Base-by-base conservation (phyloP, 805 yeast species). In the Clavispora carvajalis region DNA sequence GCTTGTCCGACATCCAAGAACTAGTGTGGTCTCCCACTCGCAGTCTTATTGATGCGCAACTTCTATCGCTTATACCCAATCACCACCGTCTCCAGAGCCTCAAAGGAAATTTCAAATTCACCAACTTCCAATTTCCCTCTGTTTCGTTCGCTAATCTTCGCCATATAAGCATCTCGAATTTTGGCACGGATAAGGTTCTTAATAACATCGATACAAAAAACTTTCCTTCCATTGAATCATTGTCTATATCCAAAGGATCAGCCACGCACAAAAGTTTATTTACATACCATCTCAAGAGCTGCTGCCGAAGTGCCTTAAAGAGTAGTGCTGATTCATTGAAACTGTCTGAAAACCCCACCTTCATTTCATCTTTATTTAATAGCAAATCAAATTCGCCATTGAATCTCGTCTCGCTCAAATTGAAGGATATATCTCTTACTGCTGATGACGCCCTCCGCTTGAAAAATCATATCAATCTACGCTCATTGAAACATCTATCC, bases 381-480 rank as follows among this genome's bases (percentile, higher is more conserved):
- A 4, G 11, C 22, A 21, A 29, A 4, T 15, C 15, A 11, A n/a
- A 26, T 15, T 13, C 8, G 10, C 28, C 19, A 9, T 45, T 43
- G 10, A 18, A 25, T 12, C 51, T 45, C 33, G 23, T 22, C 13
- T 33, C 46, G 9, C 34, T 48, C 21, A 30, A 19, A 7, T 38
- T 48, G 22, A 36, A 43, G 6, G 50, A 36, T 9, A 22, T 50
- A 15, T 21, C 40, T 10, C 16, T 50, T 10, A 22, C 22, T 16
- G 36, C 44, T 5, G 22, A 17, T n/a, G 54, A 50, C 36, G 54
- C 52, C 5, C 18, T 18, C 15, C n/a, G 39, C 7, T 30, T 50
- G 17, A 21, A 26, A 19, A 31, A 24, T 3, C 38, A 34, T 21
- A 25, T 46, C 21, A 26, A 46, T 16, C 21, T 41, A 3, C 11